phyloP scores from a whole-genome alignment of 192 early-diverging fungal species.

The Gamsiella multidivaricata region DNA sequence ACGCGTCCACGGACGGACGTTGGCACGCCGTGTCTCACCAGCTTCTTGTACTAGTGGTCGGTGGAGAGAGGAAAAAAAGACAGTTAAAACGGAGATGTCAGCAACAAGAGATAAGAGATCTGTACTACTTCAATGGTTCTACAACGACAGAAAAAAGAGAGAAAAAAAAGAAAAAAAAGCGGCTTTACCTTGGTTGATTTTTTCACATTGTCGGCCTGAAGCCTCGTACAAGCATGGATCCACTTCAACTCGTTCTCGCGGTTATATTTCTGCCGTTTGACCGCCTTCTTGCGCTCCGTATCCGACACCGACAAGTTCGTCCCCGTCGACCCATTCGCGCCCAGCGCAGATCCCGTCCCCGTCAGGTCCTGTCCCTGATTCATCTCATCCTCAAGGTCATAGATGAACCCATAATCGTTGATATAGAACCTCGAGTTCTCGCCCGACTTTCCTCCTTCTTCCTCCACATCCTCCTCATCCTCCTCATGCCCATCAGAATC shows the following conservation, averaged over 20 bases:
- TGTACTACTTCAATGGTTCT: too few species aligned
- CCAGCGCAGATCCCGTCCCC: constrained; percentile 19
- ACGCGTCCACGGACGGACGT: constrained; percentile 73
- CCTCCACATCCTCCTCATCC: constrained; percentile 19
- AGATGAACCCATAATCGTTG: constrained; percentile 52
- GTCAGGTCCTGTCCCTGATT: constrained; percentile 40
- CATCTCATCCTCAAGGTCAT: constrained; percentile 48
- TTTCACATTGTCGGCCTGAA: constrained; percentile 47
- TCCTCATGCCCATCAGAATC: constrained; percentile 25
- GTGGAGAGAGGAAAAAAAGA: neutral
- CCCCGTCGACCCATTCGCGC: neutral
- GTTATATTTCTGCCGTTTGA: constrained; percentile 31
- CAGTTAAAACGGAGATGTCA: neutral
- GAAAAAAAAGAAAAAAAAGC: neutral
- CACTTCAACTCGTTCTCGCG: constrained; percentile 48
- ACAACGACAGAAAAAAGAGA: neutral
- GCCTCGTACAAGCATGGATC: constrained; percentile 44
- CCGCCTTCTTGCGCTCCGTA: constrained; percentile 17
- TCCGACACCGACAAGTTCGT: constrained; percentile 25
- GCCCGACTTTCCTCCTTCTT: neutral
- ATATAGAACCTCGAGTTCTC: constrained; percentile 23
- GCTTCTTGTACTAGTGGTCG: constrained; percentile 69
- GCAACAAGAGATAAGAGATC: neutral
- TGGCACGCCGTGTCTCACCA: constrained; percentile 77
- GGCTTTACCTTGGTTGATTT: constrained; percentile 48